These are phyloP conservation scores for Physcomitrellopsis africana DNA, from an alignment of 225 moss, liverwort and hornwort species.

Conservation along the genomic window DNA sequence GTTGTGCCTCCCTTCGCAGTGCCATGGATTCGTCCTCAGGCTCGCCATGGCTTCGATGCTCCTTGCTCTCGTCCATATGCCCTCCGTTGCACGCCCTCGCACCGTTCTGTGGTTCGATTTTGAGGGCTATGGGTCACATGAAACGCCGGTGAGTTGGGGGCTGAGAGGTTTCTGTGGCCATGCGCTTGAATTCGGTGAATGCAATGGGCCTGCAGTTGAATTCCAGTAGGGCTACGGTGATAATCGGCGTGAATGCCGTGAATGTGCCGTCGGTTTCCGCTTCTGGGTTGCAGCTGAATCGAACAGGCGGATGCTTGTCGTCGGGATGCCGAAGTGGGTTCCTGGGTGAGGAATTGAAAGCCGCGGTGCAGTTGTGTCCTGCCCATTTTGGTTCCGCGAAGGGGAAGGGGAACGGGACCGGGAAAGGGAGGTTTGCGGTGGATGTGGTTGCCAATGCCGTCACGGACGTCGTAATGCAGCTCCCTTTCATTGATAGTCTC, in stretches of 20 bases:
- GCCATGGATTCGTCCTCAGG: too few species aligned
- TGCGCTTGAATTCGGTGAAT: conserved; percentile 11
- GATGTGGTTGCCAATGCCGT: conserved; percentile 38
- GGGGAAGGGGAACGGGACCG: not conserved
- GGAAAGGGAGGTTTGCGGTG: conserved; percentile 19
- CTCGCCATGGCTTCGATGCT: too few species aligned
- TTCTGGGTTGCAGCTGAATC: conserved; percentile 17
- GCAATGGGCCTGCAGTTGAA: conserved; percentile 2
- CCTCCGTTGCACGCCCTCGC: too few species aligned
- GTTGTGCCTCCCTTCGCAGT: too few species aligned
- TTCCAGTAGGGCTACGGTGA: not conserved
- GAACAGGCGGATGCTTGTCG: not conserved
- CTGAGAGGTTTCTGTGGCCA: conserved; percentile 3
- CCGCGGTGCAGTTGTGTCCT: conserved; percentile 12
- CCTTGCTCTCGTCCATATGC: too few species aligned
- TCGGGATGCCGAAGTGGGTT: conserved; percentile 19
- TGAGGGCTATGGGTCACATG: too few species aligned
- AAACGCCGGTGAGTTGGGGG: not conserved
- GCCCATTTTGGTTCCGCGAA: not conserved
- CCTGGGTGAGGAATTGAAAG: conserved; percentile 24
- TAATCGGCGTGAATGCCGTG: conserved; percentile 17
- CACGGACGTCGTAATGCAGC: conserved; percentile 45
- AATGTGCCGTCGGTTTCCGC: conserved; percentile 2
- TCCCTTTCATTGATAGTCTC: conserved; percentile 39
- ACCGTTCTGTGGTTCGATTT: too few species aligned